These are phyloP conservation scores for Pisolithus tinctorius DNA, from an alignment of 768 basidiomycete genomes.

Conservation along the genomic window DNA sequence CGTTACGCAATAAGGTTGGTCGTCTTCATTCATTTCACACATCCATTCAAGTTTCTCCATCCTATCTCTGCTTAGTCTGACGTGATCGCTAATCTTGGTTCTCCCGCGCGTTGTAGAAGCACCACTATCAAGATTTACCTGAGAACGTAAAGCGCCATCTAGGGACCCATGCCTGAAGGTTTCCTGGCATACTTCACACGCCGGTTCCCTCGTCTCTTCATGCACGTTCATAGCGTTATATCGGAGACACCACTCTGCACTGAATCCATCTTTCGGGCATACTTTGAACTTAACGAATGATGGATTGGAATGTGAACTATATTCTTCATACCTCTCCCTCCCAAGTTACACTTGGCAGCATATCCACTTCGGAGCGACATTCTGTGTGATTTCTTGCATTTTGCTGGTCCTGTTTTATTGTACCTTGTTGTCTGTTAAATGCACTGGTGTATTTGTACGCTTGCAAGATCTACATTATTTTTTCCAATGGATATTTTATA, in stretches of 20 bases:
- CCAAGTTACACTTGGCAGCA: background rate
- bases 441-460: slow-evolving; percentile 8
- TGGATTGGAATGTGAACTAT: slow-evolving; percentile 7
- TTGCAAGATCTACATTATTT: background rate
- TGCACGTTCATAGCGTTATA: slow-evolving; percentile 88
- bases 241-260: slow-evolving; percentile 59
- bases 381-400: background rate
- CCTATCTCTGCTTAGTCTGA: slow-evolving; percentile 4
- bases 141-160: slow-evolving; percentile 84
- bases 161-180: slow-evolving; percentile 87
- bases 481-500: slow-evolving; percentile 3
- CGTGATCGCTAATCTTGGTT: background rate
- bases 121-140: slow-evolving; percentile 96
- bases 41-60: background rate
- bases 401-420: slow-evolving; percentile 4
- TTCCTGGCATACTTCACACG: slow-evolving; percentile 90
- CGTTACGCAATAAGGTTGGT: slow-evolving; percentile 89
- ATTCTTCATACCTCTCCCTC: background rate
- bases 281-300: slow-evolving; percentile 68
- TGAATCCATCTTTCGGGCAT: slow-evolving; percentile 88
- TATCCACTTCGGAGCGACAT: background rate
- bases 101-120: slow-evolving; percentile 55
- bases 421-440: slow-evolving; percentile 3
- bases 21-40: background rate
- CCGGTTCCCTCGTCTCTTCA: slow-evolving; percentile 85